Percentiles rank a stretch among this genome's conserved stretches.
Evolutionary conservation across 441 rosid species (phyloP).

Genomic region (Adansonia gregorii): DNA sequence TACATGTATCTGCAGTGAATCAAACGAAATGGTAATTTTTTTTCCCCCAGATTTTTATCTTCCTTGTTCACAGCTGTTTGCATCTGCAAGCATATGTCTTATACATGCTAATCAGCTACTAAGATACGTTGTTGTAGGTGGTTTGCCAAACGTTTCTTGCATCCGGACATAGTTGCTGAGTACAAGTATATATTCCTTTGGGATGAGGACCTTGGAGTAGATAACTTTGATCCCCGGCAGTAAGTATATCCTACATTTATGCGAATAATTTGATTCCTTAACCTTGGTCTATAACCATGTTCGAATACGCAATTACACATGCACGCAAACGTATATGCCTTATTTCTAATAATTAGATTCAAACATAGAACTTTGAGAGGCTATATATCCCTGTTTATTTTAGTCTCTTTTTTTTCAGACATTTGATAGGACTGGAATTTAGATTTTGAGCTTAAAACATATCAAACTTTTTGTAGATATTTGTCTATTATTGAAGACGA

Average conservation of each 20-base stretch:
- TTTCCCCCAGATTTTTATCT: slow-evolving; percentile 1
- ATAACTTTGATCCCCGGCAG: slow-evolving; percentile 54
- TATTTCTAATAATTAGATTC: not conserved
- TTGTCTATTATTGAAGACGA: slow-evolving; percentile 55
- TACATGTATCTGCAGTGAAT: slow-evolving; percentile 60
- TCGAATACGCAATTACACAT: too few species aligned
- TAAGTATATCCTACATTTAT: slow-evolving; percentile 27
- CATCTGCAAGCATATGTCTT: not conserved
- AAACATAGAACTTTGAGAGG: not conserved
- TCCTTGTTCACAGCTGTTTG: not conserved
- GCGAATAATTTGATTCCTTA: not conserved
- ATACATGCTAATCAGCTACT: not conserved
- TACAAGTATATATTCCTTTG: slow-evolving; percentile 65
- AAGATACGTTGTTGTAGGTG: slow-evolving; percentile 47
- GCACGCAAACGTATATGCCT: too few species aligned
- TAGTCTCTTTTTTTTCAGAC: not conserved
- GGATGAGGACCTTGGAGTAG: slow-evolving; percentile 71
- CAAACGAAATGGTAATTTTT: slow-evolving; percentile 65
- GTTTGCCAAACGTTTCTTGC: slow-evolving; percentile 75
- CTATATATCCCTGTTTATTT: not conserved
- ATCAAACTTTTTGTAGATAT: slow-evolving; percentile 40
- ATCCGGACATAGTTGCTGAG: slow-evolving; percentile 61
- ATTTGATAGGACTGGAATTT: not conserved
- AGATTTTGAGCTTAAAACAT: not conserved
- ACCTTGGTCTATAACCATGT: too few species aligned